These are phyloP conservation scores for Nothopassalora personata DNA, from an alignment of 2,329 filamentous ascomycete species.

Conservation along the genomic window DNA sequence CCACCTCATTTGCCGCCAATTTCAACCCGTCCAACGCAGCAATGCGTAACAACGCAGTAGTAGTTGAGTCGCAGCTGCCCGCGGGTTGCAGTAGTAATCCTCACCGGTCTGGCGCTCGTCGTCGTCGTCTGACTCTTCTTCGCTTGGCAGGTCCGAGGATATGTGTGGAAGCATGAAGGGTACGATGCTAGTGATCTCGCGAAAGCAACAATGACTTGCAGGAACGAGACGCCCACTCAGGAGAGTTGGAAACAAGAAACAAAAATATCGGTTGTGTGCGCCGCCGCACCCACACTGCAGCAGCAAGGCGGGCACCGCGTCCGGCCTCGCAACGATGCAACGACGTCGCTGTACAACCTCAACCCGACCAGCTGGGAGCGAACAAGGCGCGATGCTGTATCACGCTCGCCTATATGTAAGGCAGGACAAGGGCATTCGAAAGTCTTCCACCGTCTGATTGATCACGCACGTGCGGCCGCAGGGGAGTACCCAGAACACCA, in stretches of 20 bases:
- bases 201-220: constrained; percentile 3
- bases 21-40: not conserved
- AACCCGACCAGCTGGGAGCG: not conserved
- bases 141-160: not conserved
- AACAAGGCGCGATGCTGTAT: not conserved
- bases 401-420: constrained; percentile 1
- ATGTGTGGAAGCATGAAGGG: constrained; percentile 3
- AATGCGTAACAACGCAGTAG: not conserved
- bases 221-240: not conserved
- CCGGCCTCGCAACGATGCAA: too few species aligned
- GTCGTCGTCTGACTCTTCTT: not conserved
- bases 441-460: not conserved
- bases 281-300: not conserved
- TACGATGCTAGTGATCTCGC: not conserved
- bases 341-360: not conserved
- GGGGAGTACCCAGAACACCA: not conserved
- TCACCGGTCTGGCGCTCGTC: not conserved
- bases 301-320: not conserved
- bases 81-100: not conserved
- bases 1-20: constrained; percentile 2
- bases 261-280: not conserved
- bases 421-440: not conserved
- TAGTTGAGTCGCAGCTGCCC: not conserved
- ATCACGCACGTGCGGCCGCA: not conserved
- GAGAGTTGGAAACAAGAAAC: not conserved